These are phyloP conservation scores for Cryptococcus sp. DNA, from an alignment of 1,284 basidiomycete species.

Conservation along the genomic window DNA sequence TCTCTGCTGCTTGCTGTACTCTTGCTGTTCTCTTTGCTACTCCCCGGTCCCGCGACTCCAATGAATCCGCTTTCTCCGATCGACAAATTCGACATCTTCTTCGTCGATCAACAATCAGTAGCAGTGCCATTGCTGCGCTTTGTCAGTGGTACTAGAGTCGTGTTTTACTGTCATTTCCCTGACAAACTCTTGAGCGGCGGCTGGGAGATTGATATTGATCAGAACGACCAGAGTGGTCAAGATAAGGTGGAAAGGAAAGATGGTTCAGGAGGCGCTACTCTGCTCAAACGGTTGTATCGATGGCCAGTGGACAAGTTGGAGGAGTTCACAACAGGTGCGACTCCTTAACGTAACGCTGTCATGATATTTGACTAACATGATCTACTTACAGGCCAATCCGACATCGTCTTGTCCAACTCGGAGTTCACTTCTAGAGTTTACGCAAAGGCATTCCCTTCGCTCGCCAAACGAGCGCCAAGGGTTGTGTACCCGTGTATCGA, in stretches of 20 bases:
- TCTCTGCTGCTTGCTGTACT: constrained; percentile 76
- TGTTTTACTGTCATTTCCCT: constrained; percentile 98
- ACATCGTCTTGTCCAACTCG: constrained; percentile 90
- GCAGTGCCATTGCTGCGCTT: constrained; percentile 80
- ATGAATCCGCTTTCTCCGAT: constrained; percentile 47
- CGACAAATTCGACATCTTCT: constrained; percentile 73
- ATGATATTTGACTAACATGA: background rate
- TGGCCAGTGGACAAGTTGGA: constrained; percentile 88
- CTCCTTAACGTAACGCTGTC: too few relatives aligned
- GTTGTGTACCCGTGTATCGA: constrained; percentile 95
- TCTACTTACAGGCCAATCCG: constrained; percentile 68
- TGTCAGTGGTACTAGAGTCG: constrained; percentile 70
- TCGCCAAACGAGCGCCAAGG: constrained; percentile 62
- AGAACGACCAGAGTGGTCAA: constrained; percentile 30
- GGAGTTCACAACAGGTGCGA: constrained; percentile 80
- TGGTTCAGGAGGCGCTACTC: constrained; percentile 34
- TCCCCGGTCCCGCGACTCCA: constrained; percentile 38
- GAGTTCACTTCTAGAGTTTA: constrained; percentile 83
- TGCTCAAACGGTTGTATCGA: constrained; percentile 76
- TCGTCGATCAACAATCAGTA: constrained; percentile 93
- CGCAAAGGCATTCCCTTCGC: constrained; percentile 70
- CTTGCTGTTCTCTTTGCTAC: constrained; percentile 59
- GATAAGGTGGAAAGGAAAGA: constrained; percentile 43
- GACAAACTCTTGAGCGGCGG: constrained; percentile 76
- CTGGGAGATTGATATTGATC: constrained; percentile 52